Percentiles rank a stretch among this genome's conserved stretches.
These are phyloP conservation scores for Pleurotus sapidus DNA, from an alignment of 768 basidiomycete species.

Conservation along the genomic window DNA sequence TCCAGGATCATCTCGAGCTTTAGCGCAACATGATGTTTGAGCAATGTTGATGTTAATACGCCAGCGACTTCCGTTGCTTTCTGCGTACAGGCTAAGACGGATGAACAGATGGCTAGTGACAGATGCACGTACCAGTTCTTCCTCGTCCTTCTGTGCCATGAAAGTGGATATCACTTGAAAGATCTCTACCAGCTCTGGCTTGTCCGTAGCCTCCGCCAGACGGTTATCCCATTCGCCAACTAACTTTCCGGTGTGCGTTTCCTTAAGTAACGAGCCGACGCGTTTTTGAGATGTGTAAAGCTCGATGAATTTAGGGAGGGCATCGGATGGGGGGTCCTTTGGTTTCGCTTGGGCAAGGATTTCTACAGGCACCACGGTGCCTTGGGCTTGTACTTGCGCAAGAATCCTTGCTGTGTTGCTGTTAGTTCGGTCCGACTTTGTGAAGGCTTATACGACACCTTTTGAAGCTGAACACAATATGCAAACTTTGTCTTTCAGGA, in stretches of 20 bases:
- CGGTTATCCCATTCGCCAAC: constrained; percentile 81
- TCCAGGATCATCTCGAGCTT: constrained; percentile 92
- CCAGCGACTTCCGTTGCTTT: constrained; percentile 77
- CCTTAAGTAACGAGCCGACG: constrained; percentile 79
- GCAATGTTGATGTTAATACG: constrained; percentile 78
- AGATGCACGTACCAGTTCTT: constrained; percentile 70
- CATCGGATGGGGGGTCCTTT: constrained; percentile 75
- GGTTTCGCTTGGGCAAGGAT: constrained; percentile 76
- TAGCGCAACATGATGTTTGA: constrained; percentile 81
- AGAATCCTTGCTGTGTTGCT: constrained; percentile 72
- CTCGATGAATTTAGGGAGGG: constrained; percentile 65
- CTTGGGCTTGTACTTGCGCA: constrained; percentile 65
- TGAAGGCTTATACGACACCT: constrained; percentile 41
- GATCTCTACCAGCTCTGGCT: constrained; percentile 81
- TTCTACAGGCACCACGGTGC: constrained; percentile 62
- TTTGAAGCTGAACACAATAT: constrained; percentile 89
- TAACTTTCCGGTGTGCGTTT: constrained; percentile 82
- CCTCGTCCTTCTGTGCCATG: constrained; percentile 87
- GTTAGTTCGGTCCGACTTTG: constrained; percentile 1
- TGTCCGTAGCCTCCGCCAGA: constrained; percentile 47
- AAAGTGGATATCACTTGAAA: constrained; percentile 69
- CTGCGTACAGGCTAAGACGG: constrained; percentile 34
- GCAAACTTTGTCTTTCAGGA: constrained; percentile 71
- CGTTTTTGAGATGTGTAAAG: constrained; percentile 59
- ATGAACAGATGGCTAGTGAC: background rate